These are phyloP conservation scores for Pyrus betulifolia DNA, from an alignment of 306 rosid genomes.

Conservation along the genomic window DNA sequence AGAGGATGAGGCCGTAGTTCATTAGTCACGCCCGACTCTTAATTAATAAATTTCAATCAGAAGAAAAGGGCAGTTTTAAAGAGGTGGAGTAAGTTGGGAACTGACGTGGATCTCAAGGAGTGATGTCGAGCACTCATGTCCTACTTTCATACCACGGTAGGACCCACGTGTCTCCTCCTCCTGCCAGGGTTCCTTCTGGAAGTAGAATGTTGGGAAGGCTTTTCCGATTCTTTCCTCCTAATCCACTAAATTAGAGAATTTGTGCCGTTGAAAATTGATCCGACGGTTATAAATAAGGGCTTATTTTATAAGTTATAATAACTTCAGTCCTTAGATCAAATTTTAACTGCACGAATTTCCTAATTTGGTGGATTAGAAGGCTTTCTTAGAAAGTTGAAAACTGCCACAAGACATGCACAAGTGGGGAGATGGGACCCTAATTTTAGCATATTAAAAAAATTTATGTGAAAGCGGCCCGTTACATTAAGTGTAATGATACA, in stretches of 20 bases:
- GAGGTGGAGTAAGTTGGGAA: slow-evolving; percentile 14
- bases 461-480: too few species aligned
- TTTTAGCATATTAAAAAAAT: neutral
- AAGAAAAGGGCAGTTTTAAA: neutral
- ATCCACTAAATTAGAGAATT: accelerated
- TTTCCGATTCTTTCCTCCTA: accelerated
- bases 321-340: accelerated
- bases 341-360: accelerated
- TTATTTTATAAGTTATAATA: too few species aligned
- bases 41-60: too few species aligned
- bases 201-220: too few species aligned
- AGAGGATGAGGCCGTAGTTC: too few species aligned
- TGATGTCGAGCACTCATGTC: slow-evolving; percentile 39
- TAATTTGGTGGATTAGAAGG: too few species aligned
- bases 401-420: too few species aligned
- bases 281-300: accelerated
- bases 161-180: slow-evolving; percentile 25
- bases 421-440: slow-evolving; percentile 1
- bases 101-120: slow-evolving; percentile 31
- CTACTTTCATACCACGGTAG: neutral
- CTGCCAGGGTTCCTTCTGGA: too few species aligned
- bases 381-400: too few species aligned
- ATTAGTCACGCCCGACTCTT: neutral
- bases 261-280: accelerated
- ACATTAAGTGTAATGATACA: too few species aligned